phyloP scores from a whole-genome alignment of 768 basidiomycete genomes.

The Stropharia rugosoannulata region DNA sequence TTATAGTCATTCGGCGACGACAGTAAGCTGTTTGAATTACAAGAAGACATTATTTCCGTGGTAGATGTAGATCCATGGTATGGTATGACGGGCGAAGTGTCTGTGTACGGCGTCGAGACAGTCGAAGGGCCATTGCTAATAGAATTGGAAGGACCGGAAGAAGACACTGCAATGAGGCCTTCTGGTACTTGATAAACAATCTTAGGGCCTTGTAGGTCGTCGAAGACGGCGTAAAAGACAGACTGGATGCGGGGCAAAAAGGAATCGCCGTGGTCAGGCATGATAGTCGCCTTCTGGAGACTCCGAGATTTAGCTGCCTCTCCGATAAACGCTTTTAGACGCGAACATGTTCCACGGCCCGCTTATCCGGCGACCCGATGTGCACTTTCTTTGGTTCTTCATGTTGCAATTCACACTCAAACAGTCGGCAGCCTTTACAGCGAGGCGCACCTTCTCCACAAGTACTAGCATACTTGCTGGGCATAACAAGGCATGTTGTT shows the following conservation, averaged over 20 bases:
- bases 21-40: constrained; percentile 52
- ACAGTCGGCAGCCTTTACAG: neutral
- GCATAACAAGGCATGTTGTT: constrained; percentile 38
- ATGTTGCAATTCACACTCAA: neutral
- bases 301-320: neutral
- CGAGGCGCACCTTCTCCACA: constrained; percentile 17
- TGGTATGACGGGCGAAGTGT: constrained; percentile 23
- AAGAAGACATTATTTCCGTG: constrained; percentile 34
- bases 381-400: neutral
- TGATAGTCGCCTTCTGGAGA: constrained; percentile 3
- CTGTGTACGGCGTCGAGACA: constrained; percentile 35
- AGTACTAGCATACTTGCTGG: constrained; percentile 25
- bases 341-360: constrained; percentile 1
- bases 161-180: constrained; percentile 65
- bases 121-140: constrained; percentile 31
- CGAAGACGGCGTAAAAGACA: constrained; percentile 94
- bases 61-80: constrained; percentile 19
- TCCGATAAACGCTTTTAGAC: neutral
- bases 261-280: constrained; percentile 49
- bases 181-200: constrained; percentile 95
- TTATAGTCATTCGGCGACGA: constrained; percentile 46
- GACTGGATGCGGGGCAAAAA: constrained; percentile 81
- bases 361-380: neutral
- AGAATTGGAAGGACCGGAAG: constrained; percentile 25
- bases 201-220: constrained; percentile 80